Conservation (phyloP, 345 rosid species). For the Eucalyptus shirleyi region DNA sequence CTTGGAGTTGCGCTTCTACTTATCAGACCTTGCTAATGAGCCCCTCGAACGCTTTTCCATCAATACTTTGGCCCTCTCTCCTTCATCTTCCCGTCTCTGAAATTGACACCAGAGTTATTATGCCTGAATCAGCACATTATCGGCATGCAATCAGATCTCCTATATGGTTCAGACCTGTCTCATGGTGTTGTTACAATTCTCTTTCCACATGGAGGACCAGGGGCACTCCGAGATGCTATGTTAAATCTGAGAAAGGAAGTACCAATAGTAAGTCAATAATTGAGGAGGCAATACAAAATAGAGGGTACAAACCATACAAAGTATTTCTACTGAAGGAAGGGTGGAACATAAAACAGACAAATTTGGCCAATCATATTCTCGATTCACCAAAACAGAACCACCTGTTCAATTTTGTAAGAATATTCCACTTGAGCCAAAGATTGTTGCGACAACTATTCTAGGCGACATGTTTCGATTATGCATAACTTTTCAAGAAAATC, state of each 20-base stretch:
- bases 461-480: too few relatives aligned
- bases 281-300: background rate
- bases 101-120: too few relatives aligned
- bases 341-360: background rate
- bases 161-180: too few relatives aligned
- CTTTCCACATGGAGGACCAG: constrained; percentile 35
- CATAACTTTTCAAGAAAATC: too few relatives aligned
- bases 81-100: too few relatives aligned
- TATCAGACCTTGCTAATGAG: too few relatives aligned
- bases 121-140: too few relatives aligned
- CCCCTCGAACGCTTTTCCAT: too few relatives aligned
- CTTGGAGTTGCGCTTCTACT: background rate
- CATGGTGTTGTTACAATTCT: constrained; percentile 12
- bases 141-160: too few relatives aligned
- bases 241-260: constrained; percentile 17
- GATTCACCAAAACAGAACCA: background rate
- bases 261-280: background rate
- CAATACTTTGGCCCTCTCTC: too few relatives aligned
- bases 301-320: background rate
- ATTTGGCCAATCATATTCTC: background rate
- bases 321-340: background rate
- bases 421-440: background rate
- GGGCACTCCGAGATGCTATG: constrained; percentile 34
- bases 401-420: background rate
- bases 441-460: background rate